Evolutionary conservation across 441 rosid species (phyloP), one percentile per base, ranked within the genome.

Genomic region (Mallotus repandus): DNA sequence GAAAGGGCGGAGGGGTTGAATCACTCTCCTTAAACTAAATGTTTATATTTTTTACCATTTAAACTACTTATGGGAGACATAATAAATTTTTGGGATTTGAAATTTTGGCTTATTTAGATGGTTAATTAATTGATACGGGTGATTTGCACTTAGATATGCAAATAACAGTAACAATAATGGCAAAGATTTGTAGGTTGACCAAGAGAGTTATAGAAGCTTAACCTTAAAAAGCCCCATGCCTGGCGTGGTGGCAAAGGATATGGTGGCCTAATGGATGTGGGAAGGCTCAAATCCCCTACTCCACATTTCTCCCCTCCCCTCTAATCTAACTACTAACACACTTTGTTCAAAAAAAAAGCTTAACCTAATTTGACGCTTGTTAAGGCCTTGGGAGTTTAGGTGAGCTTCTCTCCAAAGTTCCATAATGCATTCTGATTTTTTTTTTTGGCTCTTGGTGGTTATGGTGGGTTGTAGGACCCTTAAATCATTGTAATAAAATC

Each of bases 391-490:
- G 6, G 18, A 32, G 9, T 32, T 56, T 56, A 21, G 32, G 6
- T 14, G 19, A 61, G 55, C 56, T 22, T 4, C 55, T 9, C n/a
- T 16, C 1, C 10, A 14, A 56, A 41, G 50, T 19, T 69, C 41
- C 62, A 35, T 65, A 45, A n/a, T 59, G 77, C 14, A 15, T 25
- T 57, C 46, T 12, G 54, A 45, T 41, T 49, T 14, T 48, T 14
- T 73, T 15, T 16, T 6, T 11, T 32, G 9, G 32, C 16, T 48
- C 53, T 68, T 16, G 12, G 19, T 56, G 29, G 29, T 25, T 25
- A 25, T 25, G 29, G 29, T 70, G 53, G 43, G 18, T 15, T 53
- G 76, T 65, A 38, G 79, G 78, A 35, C 72, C 74, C 52, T 62
- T 1, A 7, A 21, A n/a, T 10, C 48, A 22, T 16, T 19, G 45